These are phyloP conservation scores for Calonectria leucothoes DNA, from an alignment of 2,329 filamentous ascomycete species.

Conservation along the genomic window DNA sequence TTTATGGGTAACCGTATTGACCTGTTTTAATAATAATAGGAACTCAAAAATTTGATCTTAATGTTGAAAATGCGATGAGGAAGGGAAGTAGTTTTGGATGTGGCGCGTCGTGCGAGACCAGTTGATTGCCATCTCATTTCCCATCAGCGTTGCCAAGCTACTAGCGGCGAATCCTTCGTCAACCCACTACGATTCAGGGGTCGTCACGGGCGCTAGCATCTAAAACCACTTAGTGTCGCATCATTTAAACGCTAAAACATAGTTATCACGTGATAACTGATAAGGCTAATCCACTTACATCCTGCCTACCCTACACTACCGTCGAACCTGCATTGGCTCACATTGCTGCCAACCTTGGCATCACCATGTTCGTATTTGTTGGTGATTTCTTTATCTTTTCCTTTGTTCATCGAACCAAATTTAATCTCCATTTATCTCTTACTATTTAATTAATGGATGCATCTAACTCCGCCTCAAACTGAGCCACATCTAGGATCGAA, in stretches of 20 bases:
- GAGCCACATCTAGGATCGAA: too few species aligned
- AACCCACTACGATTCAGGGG: background rate
- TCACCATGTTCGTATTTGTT: too few species aligned
- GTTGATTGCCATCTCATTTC: background rate
- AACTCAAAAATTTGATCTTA: too few species aligned
- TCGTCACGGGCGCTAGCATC: background rate
- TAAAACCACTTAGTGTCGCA: background rate
- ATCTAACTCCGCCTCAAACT: too few species aligned
- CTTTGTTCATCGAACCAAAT: too few species aligned
- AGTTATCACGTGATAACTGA: background rate
- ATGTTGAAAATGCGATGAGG: background rate
- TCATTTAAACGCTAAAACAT: background rate
- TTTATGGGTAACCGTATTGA: too few species aligned
- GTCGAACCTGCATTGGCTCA: background rate
- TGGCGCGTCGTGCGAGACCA: background rate
- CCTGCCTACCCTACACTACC: background rate
- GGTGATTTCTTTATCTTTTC: too few species aligned
- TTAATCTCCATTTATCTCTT: too few species aligned
- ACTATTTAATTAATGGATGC: too few species aligned
- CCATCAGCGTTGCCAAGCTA: background rate
- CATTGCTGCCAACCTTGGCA: background rate
- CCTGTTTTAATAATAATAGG: too few species aligned
- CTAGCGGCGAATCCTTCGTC: background rate
- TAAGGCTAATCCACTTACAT: background rate
- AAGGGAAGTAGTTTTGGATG: background rate